phyloP scores from a whole-genome alignment of 2,329 filamentous ascomycete genomes.

The Cordyceps farinosa region DNA sequence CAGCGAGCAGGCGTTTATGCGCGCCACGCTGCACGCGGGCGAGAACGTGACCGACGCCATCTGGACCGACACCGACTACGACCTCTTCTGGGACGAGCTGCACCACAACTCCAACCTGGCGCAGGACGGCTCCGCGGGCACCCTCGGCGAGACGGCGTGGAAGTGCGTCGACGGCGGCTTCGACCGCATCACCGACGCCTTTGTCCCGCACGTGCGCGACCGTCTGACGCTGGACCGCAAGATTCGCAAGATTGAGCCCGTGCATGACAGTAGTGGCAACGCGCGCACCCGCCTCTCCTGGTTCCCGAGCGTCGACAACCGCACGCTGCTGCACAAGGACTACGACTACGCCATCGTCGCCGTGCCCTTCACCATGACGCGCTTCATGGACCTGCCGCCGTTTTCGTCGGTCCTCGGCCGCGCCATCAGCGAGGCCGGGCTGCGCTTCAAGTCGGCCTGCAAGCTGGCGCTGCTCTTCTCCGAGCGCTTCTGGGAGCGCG shows the following conservation, averaged over 20 bases:
- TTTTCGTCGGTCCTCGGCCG: slow-evolving; percentile 25
- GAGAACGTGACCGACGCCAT: slow-evolving; percentile 37
- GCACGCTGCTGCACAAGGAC: slow-evolving; percentile 22
- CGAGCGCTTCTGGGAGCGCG: slow-evolving; percentile 33
- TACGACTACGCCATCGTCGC: slow-evolving; percentile 35
- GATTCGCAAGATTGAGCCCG: slow-evolving; percentile 19
- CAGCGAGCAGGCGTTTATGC: slow-evolving; percentile 31
- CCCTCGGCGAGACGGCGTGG: slow-evolving; percentile 29
- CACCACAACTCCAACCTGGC: slow-evolving; percentile 33
- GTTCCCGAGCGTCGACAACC: slow-evolving; percentile 9
- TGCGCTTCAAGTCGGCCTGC: slow-evolving; percentile 31
- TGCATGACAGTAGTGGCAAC: neutral
- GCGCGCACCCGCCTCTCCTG: slow-evolving; percentile 7
- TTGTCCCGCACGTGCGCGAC: slow-evolving; percentile 28
- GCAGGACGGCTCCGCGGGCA: slow-evolving; percentile 26
- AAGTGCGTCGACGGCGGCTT: slow-evolving; percentile 28
- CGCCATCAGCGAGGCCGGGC: slow-evolving; percentile 28
- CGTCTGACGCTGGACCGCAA: slow-evolving; percentile 26
- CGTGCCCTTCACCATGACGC: slow-evolving; percentile 31
- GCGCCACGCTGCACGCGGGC: slow-evolving; percentile 32
- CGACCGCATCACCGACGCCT: slow-evolving; percentile 28
- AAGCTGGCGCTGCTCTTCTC: slow-evolving; percentile 32
- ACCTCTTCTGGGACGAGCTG: slow-evolving; percentile 33
- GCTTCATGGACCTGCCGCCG: slow-evolving; percentile 30
- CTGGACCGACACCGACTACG: slow-evolving; percentile 28